Evolutionary conservation across 768 basidiomycete species (phyloP).

Genomic region (Boletus coccyginus): DNA sequence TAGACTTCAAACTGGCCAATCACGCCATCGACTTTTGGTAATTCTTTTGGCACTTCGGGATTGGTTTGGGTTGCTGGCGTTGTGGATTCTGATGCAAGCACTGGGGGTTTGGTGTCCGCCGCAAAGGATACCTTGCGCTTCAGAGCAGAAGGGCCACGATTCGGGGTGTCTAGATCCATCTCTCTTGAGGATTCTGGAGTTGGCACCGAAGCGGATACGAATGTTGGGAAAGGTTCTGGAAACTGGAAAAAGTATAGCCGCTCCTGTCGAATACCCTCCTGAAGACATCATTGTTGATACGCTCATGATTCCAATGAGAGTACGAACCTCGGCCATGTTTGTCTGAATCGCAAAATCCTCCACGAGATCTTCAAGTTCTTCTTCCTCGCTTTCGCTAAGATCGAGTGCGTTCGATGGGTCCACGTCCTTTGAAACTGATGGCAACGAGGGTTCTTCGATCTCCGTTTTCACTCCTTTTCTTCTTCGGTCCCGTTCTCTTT

Average conservation of each 20-base stretch:
- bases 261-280: slow-evolving; percentile 59
- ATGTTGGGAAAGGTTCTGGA: slow-evolving; percentile 79
- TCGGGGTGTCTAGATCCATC: slow-evolving; percentile 34
- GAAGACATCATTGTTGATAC: background rate
- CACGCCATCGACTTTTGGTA: slow-evolving; percentile 60
- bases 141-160: slow-evolving; percentile 24
- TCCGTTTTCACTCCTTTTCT: slow-evolving; percentile 40
- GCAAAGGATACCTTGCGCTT: slow-evolving; percentile 62
- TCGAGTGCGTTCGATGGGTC: slow-evolving; percentile 61
- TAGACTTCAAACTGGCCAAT: slow-evolving; percentile 87
- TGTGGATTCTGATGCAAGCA: slow-evolving; percentile 25
- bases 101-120: slow-evolving; percentile 53
- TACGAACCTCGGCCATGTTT: slow-evolving; percentile 38
- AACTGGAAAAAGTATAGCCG: slow-evolving; percentile 89
- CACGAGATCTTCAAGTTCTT: slow-evolving; percentile 74
- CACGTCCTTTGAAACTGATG: slow-evolving; percentile 30
- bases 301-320: background rate
- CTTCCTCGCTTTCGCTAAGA: slow-evolving; percentile 74
- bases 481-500: slow-evolving; percentile 43
- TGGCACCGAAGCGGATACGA: slow-evolving; percentile 41
- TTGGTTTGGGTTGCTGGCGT: slow-evolving; percentile 18
- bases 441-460: slow-evolving; percentile 39
- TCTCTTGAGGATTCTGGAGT: slow-evolving; percentile 27
- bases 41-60: slow-evolving; percentile 27
- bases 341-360: slow-evolving; percentile 58